Percentiles rank a stretch among this genome's conserved stretches.
These are phyloP conservation scores for Ambrosia trifida DNA, from an alignment of 129 eudicot species.

Conservation along the genomic window DNA sequence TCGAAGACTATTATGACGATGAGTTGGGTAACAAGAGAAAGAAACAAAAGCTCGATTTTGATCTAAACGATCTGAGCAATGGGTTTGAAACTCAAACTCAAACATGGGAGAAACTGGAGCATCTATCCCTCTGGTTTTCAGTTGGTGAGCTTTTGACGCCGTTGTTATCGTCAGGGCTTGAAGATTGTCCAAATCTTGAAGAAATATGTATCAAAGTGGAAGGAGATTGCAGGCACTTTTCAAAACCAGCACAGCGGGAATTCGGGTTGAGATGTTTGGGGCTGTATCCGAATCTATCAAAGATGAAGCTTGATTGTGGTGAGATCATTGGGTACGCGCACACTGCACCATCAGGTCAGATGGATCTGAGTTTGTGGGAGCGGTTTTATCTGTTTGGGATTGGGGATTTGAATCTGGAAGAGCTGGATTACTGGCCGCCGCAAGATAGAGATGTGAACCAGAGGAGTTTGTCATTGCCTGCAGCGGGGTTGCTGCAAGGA, in stretches of 20 bases:
- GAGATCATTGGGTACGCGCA: constrained; percentile 84
- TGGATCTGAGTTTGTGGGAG: constrained; percentile 96
- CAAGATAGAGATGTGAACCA: constrained; percentile 92
- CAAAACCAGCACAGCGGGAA: constrained; percentile 51
- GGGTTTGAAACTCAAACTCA: constrained; percentile 23
- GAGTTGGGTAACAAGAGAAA: constrained; percentile 36
- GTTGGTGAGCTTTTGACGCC: constrained; percentile 89
- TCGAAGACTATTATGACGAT: constrained; percentile 34
- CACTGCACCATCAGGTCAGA: constrained; percentile 94
- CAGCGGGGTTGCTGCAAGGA: constrained; percentile 77
- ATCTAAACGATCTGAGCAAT: constrained; percentile 36
- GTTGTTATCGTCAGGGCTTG: constrained; percentile 58
- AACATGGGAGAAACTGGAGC: constrained; percentile 62
- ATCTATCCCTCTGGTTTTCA: constrained; percentile 78
- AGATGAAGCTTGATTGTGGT: constrained; percentile 87
- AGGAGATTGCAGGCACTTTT: constrained; percentile 76
- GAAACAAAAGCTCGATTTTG: constrained; percentile 46
- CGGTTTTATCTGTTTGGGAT: constrained; percentile 78
- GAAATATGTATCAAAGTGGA: constrained; percentile 79
- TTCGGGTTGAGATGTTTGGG: constrained; percentile 64
- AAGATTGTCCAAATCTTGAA: constrained; percentile 69
- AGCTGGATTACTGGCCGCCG: constrained; percentile 96
- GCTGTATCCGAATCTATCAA: constrained; percentile 48
- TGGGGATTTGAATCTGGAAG: constrained; percentile 46
- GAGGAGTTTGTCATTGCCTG: constrained; percentile 84